Base-by-base conservation (phyloP, 2,329 filamentous ascomycete species). In the Epicoccum sorghinum region DNA sequence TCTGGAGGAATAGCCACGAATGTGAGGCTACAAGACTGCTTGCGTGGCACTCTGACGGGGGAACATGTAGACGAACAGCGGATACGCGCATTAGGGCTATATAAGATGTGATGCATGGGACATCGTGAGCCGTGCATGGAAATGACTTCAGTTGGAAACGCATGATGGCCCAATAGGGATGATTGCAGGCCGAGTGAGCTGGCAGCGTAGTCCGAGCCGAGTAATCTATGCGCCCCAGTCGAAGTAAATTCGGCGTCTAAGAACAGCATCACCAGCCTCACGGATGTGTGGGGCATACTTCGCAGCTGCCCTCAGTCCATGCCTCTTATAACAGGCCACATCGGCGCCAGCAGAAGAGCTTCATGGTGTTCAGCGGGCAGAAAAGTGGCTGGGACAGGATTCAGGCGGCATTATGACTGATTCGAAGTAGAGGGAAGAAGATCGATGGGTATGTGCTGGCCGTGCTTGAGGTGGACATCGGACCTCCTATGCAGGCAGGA, bases 11-110 rank as follows among this genome's bases (percentile, higher is more conserved):
- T 57, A 43, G 36, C 49, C 46, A 61, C 60, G 53, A 62, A 61
- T 53, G 61, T 64, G 57, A 63, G 60, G 68, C 65, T 65, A 62
- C 49, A 52, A 50, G 62, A 64, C 56, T 71, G 71, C 67, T 71
- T 70, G 70, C 71, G 72, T 74, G 69, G 73, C 71, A 73, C 69
- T 64, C 60, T 57, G 62, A 66, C 59, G 58, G 58, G 62, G 57
- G 64, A 72, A 65, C 62, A 64, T 66, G 61, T 63, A 64, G 52
- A 66, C 57, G 55, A 46, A 61, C 57, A 61, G 61, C 60, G 61
- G 61, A 65, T 66, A 72, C 64, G 70, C 69, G 69, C 61, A 64
- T 64, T 61, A 66, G 52, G 60, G 65, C 57, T 72, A 74, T 71
- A 73, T 71, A 73, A 65, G 51, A 64, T 55, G 58, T 58, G 61